Conservation (phyloP, 2,329 filamentous ascomycete genomes). For the Botrytis tulipae region DNA sequence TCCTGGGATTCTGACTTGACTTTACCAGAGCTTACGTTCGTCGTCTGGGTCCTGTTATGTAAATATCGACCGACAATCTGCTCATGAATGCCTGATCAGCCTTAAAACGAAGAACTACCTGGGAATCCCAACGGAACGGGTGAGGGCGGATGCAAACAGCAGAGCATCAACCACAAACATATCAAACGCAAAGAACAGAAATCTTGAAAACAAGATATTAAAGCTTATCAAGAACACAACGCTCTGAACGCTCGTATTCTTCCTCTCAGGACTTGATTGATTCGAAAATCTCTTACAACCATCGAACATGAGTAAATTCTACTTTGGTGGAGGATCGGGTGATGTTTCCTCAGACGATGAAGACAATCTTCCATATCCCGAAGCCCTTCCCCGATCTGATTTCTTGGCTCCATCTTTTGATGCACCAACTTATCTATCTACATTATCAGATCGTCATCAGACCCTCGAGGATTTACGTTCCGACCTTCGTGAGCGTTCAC, state of each 20-base stretch:
- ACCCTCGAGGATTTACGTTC: constrained; percentile 89
- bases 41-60: constrained; percentile 13
- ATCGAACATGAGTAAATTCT: constrained; percentile 48
- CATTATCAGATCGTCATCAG: constrained; percentile 83
- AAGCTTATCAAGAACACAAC: background rate
- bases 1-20: background rate
- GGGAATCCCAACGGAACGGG: background rate
- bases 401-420: constrained; percentile 79
- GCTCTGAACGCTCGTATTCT: background rate
- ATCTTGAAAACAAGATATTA: background rate
- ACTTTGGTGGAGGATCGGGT: constrained; percentile 40
- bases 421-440: constrained; percentile 77
- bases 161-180: background rate
- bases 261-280: background rate
- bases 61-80: background rate
- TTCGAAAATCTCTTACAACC: background rate
- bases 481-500: constrained; percentile 78
- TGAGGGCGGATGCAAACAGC: background rate
- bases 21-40: background rate
- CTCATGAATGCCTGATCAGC: constrained; percentile 11
- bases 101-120: constrained; percentile 3
- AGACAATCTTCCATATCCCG: constrained; percentile 80
- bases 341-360: constrained; percentile 49
- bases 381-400: constrained; percentile 75
- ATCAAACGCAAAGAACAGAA: constrained; percentile 6